These are phyloP conservation scores for Neocatenulostroma microsporum DNA, from an alignment of 2,329 filamentous ascomycete genomes.

Conservation along the genomic window DNA sequence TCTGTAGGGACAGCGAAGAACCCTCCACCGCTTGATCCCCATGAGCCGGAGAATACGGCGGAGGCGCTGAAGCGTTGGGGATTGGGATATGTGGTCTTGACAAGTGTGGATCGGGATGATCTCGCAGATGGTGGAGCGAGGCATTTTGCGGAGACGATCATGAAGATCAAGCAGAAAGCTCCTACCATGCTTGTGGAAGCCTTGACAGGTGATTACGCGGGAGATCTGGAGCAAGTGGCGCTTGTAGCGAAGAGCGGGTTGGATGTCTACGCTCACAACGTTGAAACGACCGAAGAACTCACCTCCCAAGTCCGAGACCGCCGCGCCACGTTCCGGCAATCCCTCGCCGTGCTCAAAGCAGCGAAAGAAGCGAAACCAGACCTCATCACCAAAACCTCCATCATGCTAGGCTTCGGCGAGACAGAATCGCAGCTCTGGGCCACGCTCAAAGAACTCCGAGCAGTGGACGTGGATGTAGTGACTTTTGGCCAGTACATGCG, in stretches of 20 bases:
- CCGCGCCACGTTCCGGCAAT: conserved; percentile 81
- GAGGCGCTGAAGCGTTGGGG: conserved; percentile 92
- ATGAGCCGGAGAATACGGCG: conserved; percentile 94
- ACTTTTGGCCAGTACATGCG: conserved; percentile 99
- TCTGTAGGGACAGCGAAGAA: conserved; percentile 80
- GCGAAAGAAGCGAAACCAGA: conserved; percentile 69
- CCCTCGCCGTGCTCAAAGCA: conserved; percentile 66
- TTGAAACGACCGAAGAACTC: conserved; percentile 87
- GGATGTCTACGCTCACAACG: conserved; percentile 94
- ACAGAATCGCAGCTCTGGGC: conserved; percentile 78
- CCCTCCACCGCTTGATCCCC: conserved; percentile 76
- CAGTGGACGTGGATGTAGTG: conserved; percentile 79
- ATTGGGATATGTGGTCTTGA: conserved; percentile 90
- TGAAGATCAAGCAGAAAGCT: conserved; percentile 72
- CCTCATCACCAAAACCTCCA: conserved; percentile 95
- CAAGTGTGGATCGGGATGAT: conserved; percentile 89
- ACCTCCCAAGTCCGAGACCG: conserved; percentile 87
- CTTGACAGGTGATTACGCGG: conserved; percentile 77
- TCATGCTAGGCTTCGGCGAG: conserved; percentile 95
- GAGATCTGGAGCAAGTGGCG: conserved; percentile 78
- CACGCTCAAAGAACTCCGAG: conserved; percentile 71
- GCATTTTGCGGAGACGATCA: conserved; percentile 90
- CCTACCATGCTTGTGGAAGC: conserved; percentile 72
- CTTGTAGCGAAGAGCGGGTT: conserved; percentile 79
- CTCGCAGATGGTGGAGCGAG: conserved; percentile 76